phyloP scores from a whole-genome alignment of 1,139 yeast species.

The Eremothecium sinecaudum region DNA sequence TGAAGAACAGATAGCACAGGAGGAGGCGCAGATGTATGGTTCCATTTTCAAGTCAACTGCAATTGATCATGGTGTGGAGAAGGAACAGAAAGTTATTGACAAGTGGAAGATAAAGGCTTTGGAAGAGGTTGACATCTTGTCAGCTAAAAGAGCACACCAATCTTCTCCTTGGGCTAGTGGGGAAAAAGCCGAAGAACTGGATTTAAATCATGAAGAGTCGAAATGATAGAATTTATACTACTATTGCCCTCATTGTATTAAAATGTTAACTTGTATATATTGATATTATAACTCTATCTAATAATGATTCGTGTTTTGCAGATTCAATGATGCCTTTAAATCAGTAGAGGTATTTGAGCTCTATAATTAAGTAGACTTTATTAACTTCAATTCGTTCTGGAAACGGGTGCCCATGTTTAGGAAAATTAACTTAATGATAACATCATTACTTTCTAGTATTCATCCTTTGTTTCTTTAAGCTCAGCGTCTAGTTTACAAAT shows the following conservation, averaged over 20 bases:
- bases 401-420: too few relatives aligned
- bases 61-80: constrained; percentile 56
- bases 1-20: constrained; percentile 62
- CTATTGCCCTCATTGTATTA: too few relatives aligned
- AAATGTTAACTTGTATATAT: too few relatives aligned
- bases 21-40: constrained; percentile 82
- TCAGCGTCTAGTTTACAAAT: constrained; percentile 22
- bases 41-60: constrained; percentile 56
- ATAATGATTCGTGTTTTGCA: background rate
- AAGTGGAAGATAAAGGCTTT: constrained; percentile 69
- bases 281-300: background rate
- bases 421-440: too few relatives aligned
- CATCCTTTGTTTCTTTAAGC: constrained; percentile 5
- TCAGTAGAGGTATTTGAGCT: too few relatives aligned
- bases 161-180: constrained; percentile 32
- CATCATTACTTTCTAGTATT: too few relatives aligned
- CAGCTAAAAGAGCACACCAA: constrained; percentile 37
- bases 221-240: background rate
- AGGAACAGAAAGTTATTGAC: constrained; percentile 63
- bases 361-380: too few relatives aligned
- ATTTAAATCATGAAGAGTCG: background rate
- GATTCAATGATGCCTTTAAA: too few relatives aligned
- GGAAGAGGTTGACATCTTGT: constrained; percentile 42
- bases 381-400: too few relatives aligned
- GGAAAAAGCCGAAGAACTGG: constrained; percentile 7